phyloP scores from a whole-genome alignment of 352 stramenopile species.

The Phytophthora pluvialis region DNA sequence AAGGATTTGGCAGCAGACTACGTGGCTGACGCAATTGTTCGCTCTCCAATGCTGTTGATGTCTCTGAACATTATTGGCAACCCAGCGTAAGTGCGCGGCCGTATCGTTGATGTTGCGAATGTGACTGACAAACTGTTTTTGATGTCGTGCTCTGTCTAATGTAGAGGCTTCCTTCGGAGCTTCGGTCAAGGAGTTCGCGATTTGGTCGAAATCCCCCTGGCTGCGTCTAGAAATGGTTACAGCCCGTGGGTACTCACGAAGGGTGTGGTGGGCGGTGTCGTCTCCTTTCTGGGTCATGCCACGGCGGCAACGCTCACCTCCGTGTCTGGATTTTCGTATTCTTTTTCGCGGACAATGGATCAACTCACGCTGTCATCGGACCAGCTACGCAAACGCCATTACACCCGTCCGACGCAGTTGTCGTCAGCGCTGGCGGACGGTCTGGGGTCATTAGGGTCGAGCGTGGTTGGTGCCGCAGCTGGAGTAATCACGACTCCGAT shows the following conservation, averaged over 20 bases:
- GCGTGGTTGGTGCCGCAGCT: constrained; percentile 76
- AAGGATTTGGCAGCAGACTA: constrained; percentile 88
- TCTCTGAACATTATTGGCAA: constrained; percentile 89
- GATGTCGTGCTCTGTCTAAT: background rate
- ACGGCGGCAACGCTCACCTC: constrained; percentile 75
- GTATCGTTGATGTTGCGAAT: background rate
- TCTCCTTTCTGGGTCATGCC: constrained; percentile 77
- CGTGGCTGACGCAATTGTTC: constrained; percentile 80
- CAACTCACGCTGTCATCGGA: constrained; percentile 73
- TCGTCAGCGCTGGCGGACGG: constrained; percentile 68
- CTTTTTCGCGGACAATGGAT: constrained; percentile 82
- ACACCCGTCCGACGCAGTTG: constrained; percentile 68
- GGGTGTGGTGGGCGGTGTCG: constrained; percentile 66
- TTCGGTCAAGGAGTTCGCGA: constrained; percentile 74
- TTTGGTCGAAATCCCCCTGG: constrained; percentile 79
- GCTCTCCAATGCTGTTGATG: constrained; percentile 81
- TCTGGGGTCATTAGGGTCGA: constrained; percentile 73
- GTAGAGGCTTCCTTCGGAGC: constrained; percentile 78
- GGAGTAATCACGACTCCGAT: constrained; percentile 82
- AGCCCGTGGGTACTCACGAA: constrained; percentile 81
- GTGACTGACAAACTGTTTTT: constrained; percentile 12
- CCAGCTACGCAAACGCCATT: constrained; percentile 67
- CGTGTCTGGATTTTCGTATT: constrained; percentile 83
- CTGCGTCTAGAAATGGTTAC: constrained; percentile 73
- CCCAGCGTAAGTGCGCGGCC: constrained; percentile 65